Percentiles rank a stretch among this genome's conserved stretches.
These are phyloP conservation scores for Litsea cubeba DNA, from an alignment of 164 flowering plant species.

Conservation along the genomic window DNA sequence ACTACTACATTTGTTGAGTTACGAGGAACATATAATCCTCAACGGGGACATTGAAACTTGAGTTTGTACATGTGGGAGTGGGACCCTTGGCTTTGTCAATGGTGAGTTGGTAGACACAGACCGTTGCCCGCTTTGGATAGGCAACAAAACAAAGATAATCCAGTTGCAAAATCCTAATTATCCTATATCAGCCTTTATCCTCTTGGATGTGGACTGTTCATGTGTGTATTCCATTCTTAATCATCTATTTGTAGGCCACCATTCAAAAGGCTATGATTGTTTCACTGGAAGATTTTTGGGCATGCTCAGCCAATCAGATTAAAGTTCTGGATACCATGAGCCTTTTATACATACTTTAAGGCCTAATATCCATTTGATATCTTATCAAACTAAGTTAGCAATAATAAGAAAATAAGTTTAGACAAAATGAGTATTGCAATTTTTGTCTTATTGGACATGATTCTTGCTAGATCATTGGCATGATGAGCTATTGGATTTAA, in stretches of 20 bases:
- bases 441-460: not conserved
- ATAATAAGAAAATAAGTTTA: no score
- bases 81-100: no score
- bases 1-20: not conserved
- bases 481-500: not conserved
- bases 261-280: not conserved
- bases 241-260: no score
- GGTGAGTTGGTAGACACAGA: no score
- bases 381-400: not conserved
- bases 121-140: not conserved
- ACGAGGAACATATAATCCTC: not conserved
- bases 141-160: not conserved
- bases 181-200: not conserved
- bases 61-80: no score
- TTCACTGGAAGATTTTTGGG: not conserved
- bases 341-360: not conserved
- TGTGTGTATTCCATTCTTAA: no score
- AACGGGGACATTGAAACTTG: no score
- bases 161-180: not conserved
- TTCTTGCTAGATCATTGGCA: not conserved
- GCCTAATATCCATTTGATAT: not conserved
- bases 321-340: not conserved
- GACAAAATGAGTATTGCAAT: not conserved
- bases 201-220: not conserved
- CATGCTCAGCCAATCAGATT: not conserved